Evolutionary conservation across 495 filamentous ascomycete species (phyloP), one percentile per base, ranked within the genome.

Genomic region (Penicillium salamii): DNA sequence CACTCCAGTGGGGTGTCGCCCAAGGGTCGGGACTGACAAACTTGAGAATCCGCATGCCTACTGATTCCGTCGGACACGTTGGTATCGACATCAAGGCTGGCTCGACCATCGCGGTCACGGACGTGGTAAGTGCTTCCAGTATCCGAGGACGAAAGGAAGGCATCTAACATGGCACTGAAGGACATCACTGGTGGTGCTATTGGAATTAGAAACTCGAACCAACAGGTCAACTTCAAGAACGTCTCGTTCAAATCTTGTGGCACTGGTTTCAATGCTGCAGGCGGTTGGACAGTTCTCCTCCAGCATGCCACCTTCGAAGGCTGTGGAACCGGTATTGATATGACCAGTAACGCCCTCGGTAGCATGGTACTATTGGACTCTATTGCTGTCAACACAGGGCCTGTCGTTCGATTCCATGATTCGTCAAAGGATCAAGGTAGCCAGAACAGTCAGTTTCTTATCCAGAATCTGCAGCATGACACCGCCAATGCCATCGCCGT

Each of bases 21-120:
- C 70, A 90, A 52, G 85, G 82, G 1, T 82, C 84, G 9, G 84
- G 82, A 35, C 66, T 90, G 51, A 88, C 87, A 47, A 90, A 91
- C 58, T 67, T 89, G 15, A 70, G 81, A 38, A 87, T 92, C 57
- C 75, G 80, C 42, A 89, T 92, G 86, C 69, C 69, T 0, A 75
- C 67, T 3, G 65, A 63, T 12, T 67, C 76, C 0, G 73, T 67
- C 33, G 77, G 74, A 5, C 83, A 89, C 48, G 78, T 79, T 32
- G 78, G 76, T 7, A 69, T 80, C 18, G 55, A 69, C 39, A 54
- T 72, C 6, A 49, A 61, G 11, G 71, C 69, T 5, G 75, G 76
- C 13, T 73, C 69, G 15, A 72, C 73, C 1, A 75, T 71, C 26
- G 66, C 66, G 2, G 65, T 80, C 5, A 75, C 75, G 13, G 67